Base-by-base conservation (phyloP, 2,329 filamentous ascomycete genomes). In the Xylariales sp. region DNA sequence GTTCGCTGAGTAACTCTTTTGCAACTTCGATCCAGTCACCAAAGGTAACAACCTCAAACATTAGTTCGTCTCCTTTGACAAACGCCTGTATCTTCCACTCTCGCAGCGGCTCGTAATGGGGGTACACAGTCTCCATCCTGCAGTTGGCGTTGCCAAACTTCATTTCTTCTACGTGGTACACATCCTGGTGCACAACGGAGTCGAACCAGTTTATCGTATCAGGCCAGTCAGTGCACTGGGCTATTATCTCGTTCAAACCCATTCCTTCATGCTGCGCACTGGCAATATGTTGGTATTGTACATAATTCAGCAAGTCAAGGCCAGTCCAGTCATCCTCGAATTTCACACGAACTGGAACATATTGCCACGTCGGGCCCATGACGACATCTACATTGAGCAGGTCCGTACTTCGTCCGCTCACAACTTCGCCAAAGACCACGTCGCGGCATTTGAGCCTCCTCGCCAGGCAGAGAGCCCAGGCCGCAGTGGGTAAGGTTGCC, bases 281-380 rank as follows among this genome's bases (percentile, higher is more conserved):
- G 33, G 71, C 65, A 29, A 78, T 66, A 50, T 80, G 74, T 53
- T 81, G 77, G 41, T 71, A 60, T 55, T 81, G 74, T 15, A 80
- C 66, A 40, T 65, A 58, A 13, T 64, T 61, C 40, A 81, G 67
- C 4, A 81, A 61, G 39, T 79, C 72, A 3, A 66, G 44, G 1
- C 62, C 72, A 4, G 67, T 76, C 70, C 74, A 76, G 3, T 57
- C 52, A 0, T 65, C 49, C 3, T 64, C 60, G 49, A 85, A 76
- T 19, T 60, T 61, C 12, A 85, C 71, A 15, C 81, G 70, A 24
- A 84, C 70, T 1, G 82, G 81, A 1, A 82, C 69, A 51, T 83
- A 80, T 48, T 85, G 81, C 68, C 81, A 81, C 43, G 78, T 82
- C 1, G 81, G 81, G 0, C 82, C 82, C 31, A 77, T 68, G 32